Conservation (phyloP, 805 yeast species). For the Wickerhamomyces xylosicus region DNA sequence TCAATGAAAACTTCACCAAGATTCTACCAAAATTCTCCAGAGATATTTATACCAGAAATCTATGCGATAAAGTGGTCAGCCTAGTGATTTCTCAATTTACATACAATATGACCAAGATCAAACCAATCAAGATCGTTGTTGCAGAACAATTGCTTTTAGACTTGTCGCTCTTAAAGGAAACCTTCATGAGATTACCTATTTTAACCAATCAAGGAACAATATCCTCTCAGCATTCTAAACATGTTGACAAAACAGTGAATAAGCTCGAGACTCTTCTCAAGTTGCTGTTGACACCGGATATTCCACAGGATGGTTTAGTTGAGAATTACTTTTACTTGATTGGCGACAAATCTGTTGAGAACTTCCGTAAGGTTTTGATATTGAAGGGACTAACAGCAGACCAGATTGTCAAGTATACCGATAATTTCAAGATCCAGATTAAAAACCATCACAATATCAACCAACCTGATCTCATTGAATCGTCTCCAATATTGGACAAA, state of each 20-base stretch:
- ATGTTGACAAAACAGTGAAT: conserved; percentile 30
- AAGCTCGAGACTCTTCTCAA: conserved; percentile 57
- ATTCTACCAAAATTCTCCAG: conserved; percentile 53
- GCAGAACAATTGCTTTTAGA: conserved; percentile 81
- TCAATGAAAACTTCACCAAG: conserved; percentile 34
- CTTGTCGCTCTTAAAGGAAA: conserved; percentile 48
- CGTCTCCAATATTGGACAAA: conserved; percentile 18
- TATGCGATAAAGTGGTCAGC: conserved; percentile 72
- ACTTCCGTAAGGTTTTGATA: conserved; percentile 54
- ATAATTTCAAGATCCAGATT: conserved; percentile 18
- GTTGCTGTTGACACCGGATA: conserved; percentile 48
- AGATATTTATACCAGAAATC: conserved; percentile 59
- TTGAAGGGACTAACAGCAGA: conserved; percentile 41
- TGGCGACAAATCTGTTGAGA: conserved; percentile 51
- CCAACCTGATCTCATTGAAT: conserved; percentile 15
- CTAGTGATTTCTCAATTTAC: conserved; percentile 44
- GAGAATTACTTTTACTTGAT: conserved; percentile 56
- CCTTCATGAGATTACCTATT: conserved; percentile 25
- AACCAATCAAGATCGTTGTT: conserved; percentile 57
- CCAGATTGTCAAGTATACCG: conserved; percentile 15
- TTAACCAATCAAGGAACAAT: conserved; percentile 10
- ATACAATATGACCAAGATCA: conserved; percentile 45
- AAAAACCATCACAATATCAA: conserved; percentile 6
- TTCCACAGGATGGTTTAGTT: conserved; percentile 58
- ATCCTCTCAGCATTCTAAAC: conserved; percentile 26